Base-by-base conservation (phyloP, 2,329 filamentous ascomycete genomes). In the Arthrinium phaeospermum region DNA sequence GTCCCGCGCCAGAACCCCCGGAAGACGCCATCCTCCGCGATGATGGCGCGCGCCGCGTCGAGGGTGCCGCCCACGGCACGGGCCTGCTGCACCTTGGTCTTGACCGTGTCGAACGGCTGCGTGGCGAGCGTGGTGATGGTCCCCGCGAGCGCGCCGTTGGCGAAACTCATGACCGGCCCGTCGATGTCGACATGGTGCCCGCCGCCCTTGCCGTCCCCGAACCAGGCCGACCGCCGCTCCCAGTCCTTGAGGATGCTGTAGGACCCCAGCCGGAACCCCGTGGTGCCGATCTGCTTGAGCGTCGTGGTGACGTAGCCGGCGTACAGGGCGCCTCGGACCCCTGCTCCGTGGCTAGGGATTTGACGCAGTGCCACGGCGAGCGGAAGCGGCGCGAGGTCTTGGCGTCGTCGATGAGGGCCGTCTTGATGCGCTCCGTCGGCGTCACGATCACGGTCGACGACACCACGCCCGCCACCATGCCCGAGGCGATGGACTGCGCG, bases 391-490 rank as follows among this genome's bases (percentile, higher is more conserved):
- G 76, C n/a, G 27, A 10, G 4, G 78, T 79, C 22, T 75, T 75
- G 46, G 79, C 89, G 76, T 91, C 90, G 78, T 91, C 90, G 73
- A 92, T 91, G 16, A 91, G 79, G 1, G 89, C 89, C 0, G 90
- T 91, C 78, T 92, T 92, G 79, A 91, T 88, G 57, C 90, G 85
- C 78, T 91, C 90, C 0, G 88, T 89, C 0, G 90, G 90, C 22
- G 90, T 91, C 3, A 91, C 90, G 49, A 89, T 86, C 24, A 87
- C 82, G 0, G 89, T 85, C 19, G 85, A 88, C 34, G 90, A 88
- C 0, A 90, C 85, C 0, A 90, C 85, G 2, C 90, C 90, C 0
- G 88, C 86, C 0, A 84, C 81, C 88, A 91, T 91, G 44, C 90
- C 90, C 1, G 89, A 87, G 4, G 85, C 78, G 46, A 92, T 82